Conservation (phyloP, 2,329 filamentous ascomycete genomes). For the Paraconiothyrium sp. region DNA sequence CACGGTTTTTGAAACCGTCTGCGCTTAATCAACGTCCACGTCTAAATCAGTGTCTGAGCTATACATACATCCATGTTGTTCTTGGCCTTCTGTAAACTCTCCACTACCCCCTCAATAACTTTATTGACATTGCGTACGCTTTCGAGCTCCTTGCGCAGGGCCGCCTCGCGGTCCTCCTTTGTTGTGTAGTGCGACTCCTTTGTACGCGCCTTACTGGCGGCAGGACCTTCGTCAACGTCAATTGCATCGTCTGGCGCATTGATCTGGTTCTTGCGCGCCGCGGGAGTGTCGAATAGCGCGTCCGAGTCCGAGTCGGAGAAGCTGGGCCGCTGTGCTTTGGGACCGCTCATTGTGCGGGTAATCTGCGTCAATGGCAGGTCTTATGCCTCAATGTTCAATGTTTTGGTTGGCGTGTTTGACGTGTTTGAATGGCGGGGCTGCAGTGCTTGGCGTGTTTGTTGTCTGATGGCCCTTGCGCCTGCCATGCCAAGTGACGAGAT, state of each 20-base stretch:
- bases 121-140: slow-evolving; percentile 87
- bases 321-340: slow-evolving; percentile 61
- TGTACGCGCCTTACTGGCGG: slow-evolving; percentile 46
- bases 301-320: slow-evolving; percentile 66
- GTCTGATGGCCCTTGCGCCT: slow-evolving; percentile 16
- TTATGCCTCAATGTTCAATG: not conserved
- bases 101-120: slow-evolving; percentile 81
- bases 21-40: slow-evolving; percentile 19
- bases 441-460: slow-evolving; percentile 22
- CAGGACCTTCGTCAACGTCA: slow-evolving; percentile 38
- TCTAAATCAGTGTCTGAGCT: not conserved
- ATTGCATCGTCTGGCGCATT: slow-evolving; percentile 52
- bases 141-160: slow-evolving; percentile 80
- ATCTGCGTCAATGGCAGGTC: not conserved
- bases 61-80: slow-evolving; percentile 77
- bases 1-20: slow-evolving; percentile 88
- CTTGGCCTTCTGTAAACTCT: slow-evolving; percentile 75
- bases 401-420: slow-evolving; percentile 34
- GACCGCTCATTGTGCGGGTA: slow-evolving; percentile 40
- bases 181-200: slow-evolving; percentile 67
- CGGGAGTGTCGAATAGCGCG: slow-evolving; percentile 66
- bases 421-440: slow-evolving; percentile 30
- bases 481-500: slow-evolving; percentile 13
- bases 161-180: slow-evolving; percentile 75
- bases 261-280: slow-evolving; percentile 49